Percentiles rank a stretch among this genome's conserved stretches.
Evolutionary conservation across 2,329 filamentous ascomycete genomes (phyloP).

Genomic region (Zalaria sp.): DNA sequence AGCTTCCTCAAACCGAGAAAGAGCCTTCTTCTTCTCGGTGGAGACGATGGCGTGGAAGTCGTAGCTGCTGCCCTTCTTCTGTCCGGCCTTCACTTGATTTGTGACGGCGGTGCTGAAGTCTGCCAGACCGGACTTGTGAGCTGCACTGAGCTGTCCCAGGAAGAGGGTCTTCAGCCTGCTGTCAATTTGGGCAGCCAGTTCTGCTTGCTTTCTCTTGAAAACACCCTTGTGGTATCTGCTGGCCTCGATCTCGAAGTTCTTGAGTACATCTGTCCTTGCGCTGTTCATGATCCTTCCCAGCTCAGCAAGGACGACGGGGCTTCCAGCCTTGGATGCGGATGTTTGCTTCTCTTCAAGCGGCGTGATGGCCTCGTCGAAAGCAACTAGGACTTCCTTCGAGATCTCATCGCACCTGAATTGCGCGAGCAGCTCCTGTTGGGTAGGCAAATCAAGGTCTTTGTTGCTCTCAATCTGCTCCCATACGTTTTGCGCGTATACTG

Average conservation of each 20-base stretch:
- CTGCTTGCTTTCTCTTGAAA: slow-evolving; percentile 69
- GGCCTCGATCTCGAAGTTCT: slow-evolving; percentile 79
- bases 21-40: slow-evolving; percentile 61
- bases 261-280: slow-evolving; percentile 59
- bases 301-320: slow-evolving; percentile 55
- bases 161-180: slow-evolving; percentile 78
- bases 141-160: slow-evolving; percentile 72
- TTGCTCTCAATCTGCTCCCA: slow-evolving; percentile 99
- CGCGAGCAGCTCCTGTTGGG: slow-evolving; percentile 89
- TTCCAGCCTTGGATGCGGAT: slow-evolving; percentile 59
- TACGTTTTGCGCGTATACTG: slow-evolving; percentile 80
- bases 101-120: slow-evolving; percentile 80
- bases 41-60: slow-evolving; percentile 93
- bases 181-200: slow-evolving; percentile 79
- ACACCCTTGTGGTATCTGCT: slow-evolving; percentile 95
- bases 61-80: slow-evolving; percentile 81
- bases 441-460: slow-evolving; percentile 92
- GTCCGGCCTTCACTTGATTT: slow-evolving; percentile 75
- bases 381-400: slow-evolving; percentile 68
- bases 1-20: slow-evolving; percentile 63
- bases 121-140: slow-evolving; percentile 74
- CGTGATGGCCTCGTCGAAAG: slow-evolving; percentile 66
- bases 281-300: slow-evolving; percentile 60
- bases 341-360: slow-evolving; percentile 81
- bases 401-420: slow-evolving; percentile 99